Conservation (phyloP, 2,329 filamentous ascomycete species). For the Uncinocarpus reesii region DNA sequence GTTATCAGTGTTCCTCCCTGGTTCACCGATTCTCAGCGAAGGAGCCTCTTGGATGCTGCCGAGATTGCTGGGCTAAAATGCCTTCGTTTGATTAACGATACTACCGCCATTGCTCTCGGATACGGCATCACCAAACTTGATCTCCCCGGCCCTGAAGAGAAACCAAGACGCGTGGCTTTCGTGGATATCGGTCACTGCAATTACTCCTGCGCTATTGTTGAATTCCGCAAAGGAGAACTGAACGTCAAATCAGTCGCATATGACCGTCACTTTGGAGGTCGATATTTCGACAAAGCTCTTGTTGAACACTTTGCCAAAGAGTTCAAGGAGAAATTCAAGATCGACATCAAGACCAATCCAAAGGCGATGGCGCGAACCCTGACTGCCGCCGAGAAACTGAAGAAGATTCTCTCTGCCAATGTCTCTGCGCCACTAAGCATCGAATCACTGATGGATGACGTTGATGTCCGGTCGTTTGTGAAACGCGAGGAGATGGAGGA, state of each 20-base stretch:
- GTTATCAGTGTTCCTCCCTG: slow-evolving; percentile 91
- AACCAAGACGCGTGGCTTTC: slow-evolving; percentile 80
- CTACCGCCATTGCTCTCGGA: slow-evolving; percentile 86
- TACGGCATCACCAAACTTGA: slow-evolving; percentile 98
- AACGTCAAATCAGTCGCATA: slow-evolving; percentile 84
- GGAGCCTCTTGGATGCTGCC: slow-evolving; percentile 77
- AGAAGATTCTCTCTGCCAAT: slow-evolving; percentile 97
- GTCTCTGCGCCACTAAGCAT: slow-evolving; percentile 87
- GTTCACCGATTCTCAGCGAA: slow-evolving; percentile 93
- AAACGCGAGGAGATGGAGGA: slow-evolving; percentile 91
- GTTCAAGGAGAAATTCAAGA: slow-evolving; percentile 96
- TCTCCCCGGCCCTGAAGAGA: slow-evolving; percentile 77
- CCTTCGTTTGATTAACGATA: slow-evolving; percentile 94
- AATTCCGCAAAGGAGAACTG: slow-evolving; percentile 95
- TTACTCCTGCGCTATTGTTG: slow-evolving; percentile 87
- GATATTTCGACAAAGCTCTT: slow-evolving; percentile 90
- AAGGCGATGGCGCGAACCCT: slow-evolving; percentile 83
- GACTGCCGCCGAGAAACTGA: slow-evolving; percentile 87
- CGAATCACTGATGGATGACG: slow-evolving; percentile 96
- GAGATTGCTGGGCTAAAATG: slow-evolving; percentile 90
- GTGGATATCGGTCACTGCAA: slow-evolving; percentile 94
- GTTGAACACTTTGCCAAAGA: slow-evolving; percentile 91
- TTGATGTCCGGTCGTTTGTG: slow-evolving; percentile 79
- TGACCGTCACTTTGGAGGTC: slow-evolving; percentile 93
- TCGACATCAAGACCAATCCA: slow-evolving; percentile 81